Percentiles rank a stretch among this genome's conserved stretches.
phyloP scores from a whole-genome alignment of 192 early-diverging fungal genomes.

The Pilaira anomala region DNA sequence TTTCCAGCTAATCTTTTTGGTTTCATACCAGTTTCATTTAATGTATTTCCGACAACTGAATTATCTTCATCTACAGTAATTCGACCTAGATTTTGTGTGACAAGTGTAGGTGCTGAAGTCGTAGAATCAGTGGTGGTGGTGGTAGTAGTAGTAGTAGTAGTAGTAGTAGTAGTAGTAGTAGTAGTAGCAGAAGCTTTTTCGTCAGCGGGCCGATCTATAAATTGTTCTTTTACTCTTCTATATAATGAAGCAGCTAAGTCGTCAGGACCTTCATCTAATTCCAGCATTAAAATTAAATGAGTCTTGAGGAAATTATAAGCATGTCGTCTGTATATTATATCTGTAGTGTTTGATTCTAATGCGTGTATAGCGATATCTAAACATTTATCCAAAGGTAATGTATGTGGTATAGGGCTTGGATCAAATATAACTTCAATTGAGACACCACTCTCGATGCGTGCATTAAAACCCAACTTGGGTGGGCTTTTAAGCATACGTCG shows the following conservation, averaged over 20 bases:
- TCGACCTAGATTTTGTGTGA: neutral
- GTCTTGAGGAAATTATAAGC: slow-evolving; percentile 68
- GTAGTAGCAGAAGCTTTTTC: neutral
- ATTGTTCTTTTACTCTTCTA: slow-evolving; percentile 35
- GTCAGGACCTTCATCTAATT: slow-evolving; percentile 55
- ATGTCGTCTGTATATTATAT: slow-evolving; percentile 51
- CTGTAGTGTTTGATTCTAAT: slow-evolving; percentile 49
- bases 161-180: neutral
- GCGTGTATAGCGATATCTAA: slow-evolving; percentile 52
- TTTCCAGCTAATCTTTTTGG: slow-evolving; percentile 31
- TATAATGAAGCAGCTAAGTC: slow-evolving; percentile 40
- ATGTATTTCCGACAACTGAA: slow-evolving; percentile 16
- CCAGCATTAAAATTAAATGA: slow-evolving; percentile 63
- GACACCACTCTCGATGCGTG: slow-evolving; percentile 51
- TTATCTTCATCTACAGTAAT: slow-evolving; percentile 48
- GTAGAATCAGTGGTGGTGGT: too few species aligned
- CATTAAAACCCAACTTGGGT: slow-evolving; percentile 44
- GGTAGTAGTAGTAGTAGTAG: too few species aligned
- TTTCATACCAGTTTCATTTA: slow-evolving; percentile 22
- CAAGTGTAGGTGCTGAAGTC: too few species aligned
- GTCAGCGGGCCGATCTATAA: neutral
- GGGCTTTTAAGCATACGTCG: slow-evolving; percentile 80
- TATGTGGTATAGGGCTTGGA: slow-evolving; percentile 43
- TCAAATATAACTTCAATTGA: slow-evolving; percentile 62
- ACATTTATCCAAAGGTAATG: slow-evolving; percentile 57